Evolutionary conservation across 129 eudicot species (phyloP).

Genomic region (Helianthus annuus): HanXRQr2.0-SUNRISE NC_035434.2:39804293-39804792

Average conservation of each 20-base stretch:
- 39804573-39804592: slow-evolving; percentile 72
- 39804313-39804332: slow-evolving; percentile 10
- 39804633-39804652: slow-evolving; percentile 66
- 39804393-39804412: slow-evolving; percentile 25
- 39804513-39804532: slow-evolving; percentile 16
- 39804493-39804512: background rate
- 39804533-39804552: slow-evolving; percentile 36
- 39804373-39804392: slow-evolving; percentile 24
- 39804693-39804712: background rate
- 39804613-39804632: slow-evolving; percentile 84
- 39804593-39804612: slow-evolving; percentile 75
- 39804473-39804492: slow-evolving; percentile 18
- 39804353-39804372: slow-evolving; percentile 23
- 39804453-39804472: slow-evolving; percentile 23
- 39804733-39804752: too few relatives aligned
- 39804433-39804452: slow-evolving; percentile 24
- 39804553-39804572: slow-evolving; percentile 87
- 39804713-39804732: too few relatives aligned
- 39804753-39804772: too few relatives aligned
- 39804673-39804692: background rate
- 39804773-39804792: too few relatives aligned
- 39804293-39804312: too few relatives aligned
- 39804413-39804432: slow-evolving; percentile 17
- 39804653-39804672: slow-evolving; percentile 73
- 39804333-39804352: slow-evolving; percentile 13